phyloP scores from a whole-genome alignment of 2,329 filamentous ascomycete species.

The Thielaviopsis musarum region DNA sequence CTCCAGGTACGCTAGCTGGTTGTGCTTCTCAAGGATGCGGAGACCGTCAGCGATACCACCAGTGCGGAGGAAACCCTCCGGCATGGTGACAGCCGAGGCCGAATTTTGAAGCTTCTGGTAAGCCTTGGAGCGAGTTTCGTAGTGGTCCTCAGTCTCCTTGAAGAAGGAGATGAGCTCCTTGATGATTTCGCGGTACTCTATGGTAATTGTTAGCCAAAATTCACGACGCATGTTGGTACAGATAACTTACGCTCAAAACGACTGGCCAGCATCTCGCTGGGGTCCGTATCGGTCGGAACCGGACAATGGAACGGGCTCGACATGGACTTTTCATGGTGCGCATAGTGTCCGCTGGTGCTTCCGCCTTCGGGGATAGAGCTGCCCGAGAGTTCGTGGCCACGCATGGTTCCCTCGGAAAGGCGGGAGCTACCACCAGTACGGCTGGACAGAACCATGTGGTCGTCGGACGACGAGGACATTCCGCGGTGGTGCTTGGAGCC shows the following conservation, averaged over 20 bases:
- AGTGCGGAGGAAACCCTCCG: constrained; percentile 57
- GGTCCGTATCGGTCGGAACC: constrained; percentile 71
- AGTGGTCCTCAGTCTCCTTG: constrained; percentile 75
- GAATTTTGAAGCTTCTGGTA: constrained; percentile 69
- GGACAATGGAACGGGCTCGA: constrained; percentile 79
- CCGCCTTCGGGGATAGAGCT: background rate
- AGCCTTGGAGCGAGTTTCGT: constrained; percentile 71
- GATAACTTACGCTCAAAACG: constrained; percentile 63
- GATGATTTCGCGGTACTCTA: constrained; percentile 86
- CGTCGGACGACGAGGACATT: constrained; percentile 7
- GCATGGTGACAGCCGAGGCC: constrained; percentile 62
- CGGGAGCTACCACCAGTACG: constrained; percentile 2
- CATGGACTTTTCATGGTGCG: background rate
- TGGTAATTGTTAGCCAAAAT: background rate
- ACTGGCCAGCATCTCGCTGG: constrained; percentile 72
- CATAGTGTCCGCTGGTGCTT: background rate
- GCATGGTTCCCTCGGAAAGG: constrained; percentile 3
- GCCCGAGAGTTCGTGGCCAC: background rate
- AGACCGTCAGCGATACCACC: constrained; percentile 81
- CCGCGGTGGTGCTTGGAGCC: constrained; percentile 5
- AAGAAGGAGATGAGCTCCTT: constrained; percentile 93
- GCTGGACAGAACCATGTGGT: constrained; percentile 10
- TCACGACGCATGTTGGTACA: background rate
- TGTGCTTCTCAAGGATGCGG: constrained; percentile 63
- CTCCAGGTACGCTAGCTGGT: constrained; percentile 63